A percentile compares a stretch with the other conserved stretches of the same genome.
phyloP scores from a whole-genome alignment of 2,329 filamentous ascomycete genomes.

The Phialocephala subalpina region DNA sequence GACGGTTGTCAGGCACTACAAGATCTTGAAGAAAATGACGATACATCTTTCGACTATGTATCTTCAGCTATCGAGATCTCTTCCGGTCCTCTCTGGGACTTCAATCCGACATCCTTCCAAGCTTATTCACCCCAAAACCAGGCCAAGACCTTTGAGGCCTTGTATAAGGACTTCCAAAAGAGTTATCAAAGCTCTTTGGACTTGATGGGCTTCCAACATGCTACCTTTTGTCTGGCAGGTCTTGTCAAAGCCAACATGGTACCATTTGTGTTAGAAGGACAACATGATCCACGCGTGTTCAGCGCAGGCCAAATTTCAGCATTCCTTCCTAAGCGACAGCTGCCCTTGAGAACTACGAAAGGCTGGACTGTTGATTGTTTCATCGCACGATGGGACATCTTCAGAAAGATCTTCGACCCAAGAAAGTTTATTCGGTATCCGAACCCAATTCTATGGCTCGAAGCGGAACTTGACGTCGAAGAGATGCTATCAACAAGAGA shows the following conservation, averaged over 20 bases:
- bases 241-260: slow-evolving; percentile 18
- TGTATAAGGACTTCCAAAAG: slow-evolving; percentile 1
- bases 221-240: slow-evolving; percentile 22
- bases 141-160: not conserved
- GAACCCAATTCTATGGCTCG: slow-evolving; percentile 25
- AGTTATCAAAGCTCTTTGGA: not conserved
- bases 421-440: slow-evolving; percentile 16
- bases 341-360: slow-evolving; percentile 10
- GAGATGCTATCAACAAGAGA: not conserved
- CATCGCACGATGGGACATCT: slow-evolving; percentile 22
- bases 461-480: slow-evolving; percentile 24
- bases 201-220: slow-evolving; percentile 18
- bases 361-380: slow-evolving; percentile 30
- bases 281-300: slow-evolving; percentile 11
- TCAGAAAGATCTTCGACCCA: slow-evolving; percentile 3
- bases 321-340: not conserved
- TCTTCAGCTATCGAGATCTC: not conserved
- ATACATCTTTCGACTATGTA: not conserved
- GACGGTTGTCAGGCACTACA: slow-evolving; percentile 11
- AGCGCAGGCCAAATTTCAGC: not conserved
- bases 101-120: slow-evolving; percentile 11
- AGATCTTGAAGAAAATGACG: not conserved
- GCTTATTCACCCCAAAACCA: slow-evolving; percentile 3
- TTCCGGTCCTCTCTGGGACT: slow-evolving; percentile 6
- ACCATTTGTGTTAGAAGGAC: slow-evolving; percentile 19